Evolutionary conservation across 78 protist genomes (phyloP).

Genomic region (Ministeria vibrans): DNA sequence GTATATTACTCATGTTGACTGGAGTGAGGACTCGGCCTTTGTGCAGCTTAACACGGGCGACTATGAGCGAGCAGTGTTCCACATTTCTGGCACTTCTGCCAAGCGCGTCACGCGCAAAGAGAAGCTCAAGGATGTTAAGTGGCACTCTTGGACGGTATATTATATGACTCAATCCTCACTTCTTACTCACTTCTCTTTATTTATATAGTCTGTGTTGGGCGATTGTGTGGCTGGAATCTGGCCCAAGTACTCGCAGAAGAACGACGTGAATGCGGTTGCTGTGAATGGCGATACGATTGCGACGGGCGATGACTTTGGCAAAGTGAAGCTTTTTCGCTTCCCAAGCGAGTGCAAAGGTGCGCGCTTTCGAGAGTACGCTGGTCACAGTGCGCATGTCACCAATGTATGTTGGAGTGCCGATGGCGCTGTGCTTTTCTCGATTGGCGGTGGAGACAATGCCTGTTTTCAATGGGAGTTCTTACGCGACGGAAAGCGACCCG

Average conservation of each 20-base stretch:
- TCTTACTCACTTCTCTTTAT: background rate
- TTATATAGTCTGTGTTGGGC: background rate
- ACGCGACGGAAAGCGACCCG: background rate
- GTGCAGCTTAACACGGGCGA: slow-evolving; percentile 6
- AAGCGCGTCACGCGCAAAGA: background rate
- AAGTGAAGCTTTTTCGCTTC: slow-evolving; percentile 41
- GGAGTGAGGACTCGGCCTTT: background rate
- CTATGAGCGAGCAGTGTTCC: background rate
- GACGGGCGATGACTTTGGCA: slow-evolving; percentile 50
- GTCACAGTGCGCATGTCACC: slow-evolving; percentile 51
- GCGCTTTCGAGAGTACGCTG: background rate
- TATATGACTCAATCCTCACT: too few species aligned
- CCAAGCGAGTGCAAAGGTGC: slow-evolving; percentile 31
- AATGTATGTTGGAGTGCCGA: slow-evolving; percentile 7
- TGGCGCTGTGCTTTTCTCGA: slow-evolving; percentile 22
- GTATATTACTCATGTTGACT: slow-evolving; percentile 22
- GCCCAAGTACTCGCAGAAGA: background rate
- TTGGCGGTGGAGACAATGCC: slow-evolving; percentile 42
- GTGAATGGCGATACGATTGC: slow-evolving; percentile 10
- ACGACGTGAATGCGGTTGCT: slow-evolving; percentile 7
- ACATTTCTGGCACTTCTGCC: background rate
- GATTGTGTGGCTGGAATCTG: background rate
- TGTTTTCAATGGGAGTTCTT: slow-evolving; percentile 36
- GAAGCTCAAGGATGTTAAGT: too few species aligned
- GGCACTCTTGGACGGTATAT: too few species aligned